A percentile compares a stretch with the other conserved stretches of the same genome.
Evolutionary conservation across 1,284 basidiomycete species (phyloP).

Genomic region (Leccinum pallidistipes): DNA sequence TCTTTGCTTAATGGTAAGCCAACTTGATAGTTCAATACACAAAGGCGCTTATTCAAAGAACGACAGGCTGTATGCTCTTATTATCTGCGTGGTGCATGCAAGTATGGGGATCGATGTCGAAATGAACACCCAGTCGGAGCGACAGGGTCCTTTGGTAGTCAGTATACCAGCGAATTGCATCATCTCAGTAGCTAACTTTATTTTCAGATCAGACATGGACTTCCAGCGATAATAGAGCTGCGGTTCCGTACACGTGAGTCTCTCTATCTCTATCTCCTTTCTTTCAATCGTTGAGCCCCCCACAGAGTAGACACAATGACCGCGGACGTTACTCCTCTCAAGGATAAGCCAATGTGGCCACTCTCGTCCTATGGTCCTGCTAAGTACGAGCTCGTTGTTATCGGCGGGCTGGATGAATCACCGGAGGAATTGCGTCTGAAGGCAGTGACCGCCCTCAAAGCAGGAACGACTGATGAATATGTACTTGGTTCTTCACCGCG

Average conservation of each 20-base stretch:
- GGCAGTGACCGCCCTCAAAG: slow-evolving; percentile 58
- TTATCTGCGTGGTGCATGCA: slow-evolving; percentile 67
- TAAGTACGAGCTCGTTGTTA: slow-evolving; percentile 72
- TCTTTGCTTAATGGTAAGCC: slow-evolving; percentile 19
- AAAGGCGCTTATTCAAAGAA: slow-evolving; percentile 7
- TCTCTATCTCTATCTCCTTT: slow-evolving; percentile 10
- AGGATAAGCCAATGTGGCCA: slow-evolving; percentile 81
- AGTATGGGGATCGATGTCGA: slow-evolving; percentile 65
- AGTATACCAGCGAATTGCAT: slow-evolving; percentile 18
- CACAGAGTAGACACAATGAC: slow-evolving; percentile 58
- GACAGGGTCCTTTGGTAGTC: slow-evolving; percentile 39
- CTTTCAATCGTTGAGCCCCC: slow-evolving; percentile 10
- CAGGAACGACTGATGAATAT: slow-evolving; percentile 66
- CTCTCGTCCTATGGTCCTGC: slow-evolving; percentile 79
- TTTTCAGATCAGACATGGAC: slow-evolving; percentile 47
- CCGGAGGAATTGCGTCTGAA: slow-evolving; percentile 80
- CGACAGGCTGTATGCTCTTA: slow-evolving; percentile 52
- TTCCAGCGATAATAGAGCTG: slow-evolving; percentile 23
- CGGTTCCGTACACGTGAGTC: slow-evolving; percentile 45
- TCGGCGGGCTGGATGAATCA: slow-evolving; percentile 72
- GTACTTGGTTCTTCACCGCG: slow-evolving; percentile 32
- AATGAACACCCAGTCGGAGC: slow-evolving; percentile 59
- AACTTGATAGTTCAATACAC: too few species aligned
- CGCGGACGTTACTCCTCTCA: slow-evolving; percentile 55
- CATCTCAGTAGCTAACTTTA: slow-evolving; percentile 14